Evolutionary conservation across 1,139 yeast genomes (phyloP), one percentile per base, ranked within the genome.

Genomic region (Debaryomycetaceae sp.): DNA sequence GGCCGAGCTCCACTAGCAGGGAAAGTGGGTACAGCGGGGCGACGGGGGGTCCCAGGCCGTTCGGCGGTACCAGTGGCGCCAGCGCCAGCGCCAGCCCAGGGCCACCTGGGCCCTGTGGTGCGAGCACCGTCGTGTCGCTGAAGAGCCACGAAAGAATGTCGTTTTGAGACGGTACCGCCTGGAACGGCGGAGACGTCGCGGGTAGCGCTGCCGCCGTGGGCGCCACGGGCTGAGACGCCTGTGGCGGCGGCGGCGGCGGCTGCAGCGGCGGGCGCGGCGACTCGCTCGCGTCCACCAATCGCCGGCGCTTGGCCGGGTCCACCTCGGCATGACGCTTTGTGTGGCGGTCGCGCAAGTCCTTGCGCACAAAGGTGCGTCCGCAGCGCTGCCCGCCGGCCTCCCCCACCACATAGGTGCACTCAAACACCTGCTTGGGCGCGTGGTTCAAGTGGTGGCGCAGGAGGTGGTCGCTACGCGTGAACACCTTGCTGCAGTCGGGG

Each of bases 391-490:
- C 54, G 17, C 34, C 56, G 20, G 45, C 45, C 23, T 53, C 59
- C 30, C 34, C 44, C 6, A 56, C 40, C 6, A 52, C 41, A 34
- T 48, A 59, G 21, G 56, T 58, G 45, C 73, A 66, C 21, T 50
- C 51, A 40, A 42, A 53, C 17, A 54, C 56, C 29, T 53, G 51
- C 31, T 53, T 53, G 4, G 67, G 64, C 27, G 59, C 61, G 38
- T 66, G 73, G 40, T 66, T 66, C 34, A 65, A 51, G 38, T 61
- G 54, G 38, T 66, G 73, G 20, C 73, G 42, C 2, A 67, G 56
- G 14, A 66, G 43, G 42, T 66, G 73, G 41, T 66, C 73, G 1
- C 65, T 53, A 16, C 73, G 44, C 18, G 64, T 51, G 35, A 65
- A 66, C n/a, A 61, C 57, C 36, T 65, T 66, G 29, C 52, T 50